Base-by-base conservation (phyloP, 2,329 filamentous ascomycete species). In the Clonostachys sp. region DNA sequence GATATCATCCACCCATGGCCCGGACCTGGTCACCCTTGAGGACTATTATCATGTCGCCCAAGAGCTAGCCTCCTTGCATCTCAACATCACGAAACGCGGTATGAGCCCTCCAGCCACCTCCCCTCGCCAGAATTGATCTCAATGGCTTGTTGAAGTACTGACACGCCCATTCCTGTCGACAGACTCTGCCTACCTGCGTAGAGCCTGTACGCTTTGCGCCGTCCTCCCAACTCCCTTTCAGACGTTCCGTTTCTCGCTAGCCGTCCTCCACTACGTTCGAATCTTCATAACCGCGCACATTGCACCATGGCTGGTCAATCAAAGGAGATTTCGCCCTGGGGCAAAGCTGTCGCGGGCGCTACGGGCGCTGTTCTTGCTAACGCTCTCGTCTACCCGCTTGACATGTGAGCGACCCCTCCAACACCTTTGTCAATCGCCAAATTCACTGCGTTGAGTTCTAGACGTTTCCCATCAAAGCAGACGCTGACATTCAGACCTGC, bases 321-420 rank as follows among this genome's bases (percentile, higher is more conserved):
- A 38, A 92, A 91, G 67, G 74, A 75, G 55, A 81, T 97, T 50
- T 91, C 94, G 40, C 89, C 94, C 47, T 97, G 92, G 92, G 92
- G 91, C 47, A 86, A 86, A 62, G 94, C 94, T 47, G 83, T 96
- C 55, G 92, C 94, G 53, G 94, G 94, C 60, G 90, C 94, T 45
- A 89, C 89, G 17, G 94, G 94, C 51, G 94, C 94, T 42, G 90
- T 97, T 36, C 77, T 99, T 50, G 94, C 94, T 49, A 99, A 99
- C 74, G 88, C 91, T 41, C 73, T 96, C 53, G 92, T 97, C 49
- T 99, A 99, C 68, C 94, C 94, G 42, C 78, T 99, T 51, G 94
- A 99, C 70, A 91, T 99, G 91, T 96, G 75, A 74, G 87, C 71
- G 44, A 24, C 20, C 39, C 16, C 12, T 30, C 10, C n/a, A 20